phyloP scores from a whole-genome alignment of 1,284 basidiomycete genomes.

The Termitomyces sp. region DNA sequence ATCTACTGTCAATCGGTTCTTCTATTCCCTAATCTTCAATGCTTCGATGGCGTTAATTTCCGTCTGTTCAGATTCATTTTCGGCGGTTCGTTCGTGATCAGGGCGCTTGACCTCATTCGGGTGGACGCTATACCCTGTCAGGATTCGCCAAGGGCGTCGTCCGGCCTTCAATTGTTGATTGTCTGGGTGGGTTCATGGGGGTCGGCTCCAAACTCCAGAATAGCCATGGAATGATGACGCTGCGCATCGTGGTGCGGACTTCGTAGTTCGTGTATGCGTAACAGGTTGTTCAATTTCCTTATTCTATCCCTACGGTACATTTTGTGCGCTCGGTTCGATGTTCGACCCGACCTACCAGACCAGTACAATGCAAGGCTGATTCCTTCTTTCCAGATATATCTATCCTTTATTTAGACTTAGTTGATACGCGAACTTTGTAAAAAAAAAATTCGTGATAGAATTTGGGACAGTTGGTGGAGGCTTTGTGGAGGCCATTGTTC shows the following conservation, averaged over 20 bases:
- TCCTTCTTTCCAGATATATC: not conserved
- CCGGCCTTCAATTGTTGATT: not conserved
- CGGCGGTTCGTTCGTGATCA: not conserved
- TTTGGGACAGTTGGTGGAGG: too few species aligned
- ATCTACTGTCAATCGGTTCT: not conserved
- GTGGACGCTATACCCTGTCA: not conserved
- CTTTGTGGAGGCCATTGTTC: too few species aligned
- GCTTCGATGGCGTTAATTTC: slow-evolving; percentile 17
- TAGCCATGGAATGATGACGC: not conserved
- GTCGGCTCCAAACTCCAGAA: too few species aligned
- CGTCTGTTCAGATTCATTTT: slow-evolving; percentile 5
- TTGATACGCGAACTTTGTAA: too few species aligned
- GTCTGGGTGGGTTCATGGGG: too few species aligned
- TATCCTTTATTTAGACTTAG: too few species aligned
- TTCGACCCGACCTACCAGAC: not conserved
- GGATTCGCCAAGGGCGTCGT: not conserved
- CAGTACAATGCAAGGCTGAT: not conserved
- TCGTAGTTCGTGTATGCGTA: not conserved
- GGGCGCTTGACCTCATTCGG: not conserved
- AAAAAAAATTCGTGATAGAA: too few species aligned
- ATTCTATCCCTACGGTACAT: too few species aligned
- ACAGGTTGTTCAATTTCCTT: not conserved
- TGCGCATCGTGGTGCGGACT: not conserved
- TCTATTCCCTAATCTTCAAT: not conserved
- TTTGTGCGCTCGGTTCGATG: not conserved